Evolutionary conservation across 1,284 basidiomycete species (phyloP).

Genomic region (Microbotryomycetes sp.): DNA sequence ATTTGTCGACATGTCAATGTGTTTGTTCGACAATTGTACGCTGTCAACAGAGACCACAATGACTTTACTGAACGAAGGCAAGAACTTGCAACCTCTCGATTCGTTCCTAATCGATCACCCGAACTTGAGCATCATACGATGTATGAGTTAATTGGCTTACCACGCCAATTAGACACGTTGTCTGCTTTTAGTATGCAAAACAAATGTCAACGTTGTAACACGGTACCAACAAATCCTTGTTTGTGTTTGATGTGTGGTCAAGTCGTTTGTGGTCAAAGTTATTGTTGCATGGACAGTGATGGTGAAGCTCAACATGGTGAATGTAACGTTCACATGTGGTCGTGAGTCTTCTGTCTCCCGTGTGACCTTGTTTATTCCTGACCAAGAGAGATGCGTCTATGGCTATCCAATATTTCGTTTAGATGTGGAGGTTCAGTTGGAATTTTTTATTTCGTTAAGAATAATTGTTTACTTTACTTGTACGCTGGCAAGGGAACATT

Average conservation of each 20-base stretch:
- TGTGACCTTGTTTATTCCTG: neutral
- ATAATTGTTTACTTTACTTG: conserved; percentile 85
- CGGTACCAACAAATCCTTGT: conserved; percentile 76
- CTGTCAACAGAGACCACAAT: too few relatives aligned
- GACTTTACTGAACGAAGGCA: neutral
- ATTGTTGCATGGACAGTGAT: conserved; percentile 79
- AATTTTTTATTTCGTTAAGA: conserved; percentile 84
- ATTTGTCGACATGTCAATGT: conserved; percentile 42
- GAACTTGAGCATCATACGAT: conserved; percentile 70
- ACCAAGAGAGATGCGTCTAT: conserved; percentile 2
- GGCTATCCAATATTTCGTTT: neutral
- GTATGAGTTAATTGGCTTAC: conserved; percentile 79
- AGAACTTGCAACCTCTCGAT: conserved; percentile 39
- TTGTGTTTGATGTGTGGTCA: conserved; percentile 88
- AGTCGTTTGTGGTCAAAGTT: conserved; percentile 82
- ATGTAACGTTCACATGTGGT: conserved; percentile 90
- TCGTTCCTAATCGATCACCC: neutral
- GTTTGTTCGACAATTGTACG: neutral
- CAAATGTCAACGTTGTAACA: conserved; percentile 69
- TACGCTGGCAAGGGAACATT: conserved; percentile 86
- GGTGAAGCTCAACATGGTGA: conserved; percentile 59
- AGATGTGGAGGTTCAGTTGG: conserved; percentile 88
- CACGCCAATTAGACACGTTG: conserved; percentile 72
- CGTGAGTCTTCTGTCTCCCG: conserved; percentile 54
- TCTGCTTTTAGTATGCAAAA: conserved; percentile 63